These are phyloP conservation scores for Thozetella sp. DNA, from an alignment of 495 filamentous ascomycete species.

Conservation along the genomic window DNA sequence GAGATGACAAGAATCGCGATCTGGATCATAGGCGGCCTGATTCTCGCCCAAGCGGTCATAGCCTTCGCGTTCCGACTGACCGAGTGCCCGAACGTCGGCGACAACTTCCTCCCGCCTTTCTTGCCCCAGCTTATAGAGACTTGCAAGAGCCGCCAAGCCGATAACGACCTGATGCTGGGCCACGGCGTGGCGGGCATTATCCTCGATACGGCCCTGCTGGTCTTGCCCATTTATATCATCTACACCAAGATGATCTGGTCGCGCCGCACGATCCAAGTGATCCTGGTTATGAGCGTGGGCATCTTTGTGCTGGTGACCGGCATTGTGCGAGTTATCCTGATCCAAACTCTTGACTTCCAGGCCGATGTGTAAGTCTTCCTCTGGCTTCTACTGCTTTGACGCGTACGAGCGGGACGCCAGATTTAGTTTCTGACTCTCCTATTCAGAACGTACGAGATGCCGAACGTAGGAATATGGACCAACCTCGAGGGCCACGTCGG, in stretches of 20 bases:
- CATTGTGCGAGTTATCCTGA: slow-evolving; percentile 20
- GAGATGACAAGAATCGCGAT: not conserved
- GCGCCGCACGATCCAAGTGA: slow-evolving; percentile 22
- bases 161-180: slow-evolving; percentile 17
- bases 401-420: too few relatives aligned
- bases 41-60: slow-evolving; percentile 16
- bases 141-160: slow-evolving; percentile 8
- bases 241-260: slow-evolving; percentile 30
- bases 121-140: slow-evolving; percentile 6
- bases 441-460: slow-evolving; percentile 21
- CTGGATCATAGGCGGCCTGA: slow-evolving; percentile 12
- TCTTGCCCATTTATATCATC: slow-evolving; percentile 34
- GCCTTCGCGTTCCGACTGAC: slow-evolving; percentile 17
- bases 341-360: slow-evolving; percentile 12
- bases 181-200: slow-evolving; percentile 22
- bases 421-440: not conserved
- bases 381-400: too few relatives aligned
- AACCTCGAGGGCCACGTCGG: too few relatives aligned
- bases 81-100: slow-evolving; percentile 17
- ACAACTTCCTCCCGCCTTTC: slow-evolving; percentile 3
- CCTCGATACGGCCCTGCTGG: slow-evolving; percentile 22
- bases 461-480: too few relatives aligned
- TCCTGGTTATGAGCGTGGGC: slow-evolving; percentile 29
- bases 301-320: slow-evolving; percentile 25
- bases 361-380: slow-evolving; percentile 14